These are phyloP conservation scores for Annulohypoxylon truncatum DNA, from an alignment of 2,329 filamentous ascomycete genomes.

Conservation along the genomic window DNA sequence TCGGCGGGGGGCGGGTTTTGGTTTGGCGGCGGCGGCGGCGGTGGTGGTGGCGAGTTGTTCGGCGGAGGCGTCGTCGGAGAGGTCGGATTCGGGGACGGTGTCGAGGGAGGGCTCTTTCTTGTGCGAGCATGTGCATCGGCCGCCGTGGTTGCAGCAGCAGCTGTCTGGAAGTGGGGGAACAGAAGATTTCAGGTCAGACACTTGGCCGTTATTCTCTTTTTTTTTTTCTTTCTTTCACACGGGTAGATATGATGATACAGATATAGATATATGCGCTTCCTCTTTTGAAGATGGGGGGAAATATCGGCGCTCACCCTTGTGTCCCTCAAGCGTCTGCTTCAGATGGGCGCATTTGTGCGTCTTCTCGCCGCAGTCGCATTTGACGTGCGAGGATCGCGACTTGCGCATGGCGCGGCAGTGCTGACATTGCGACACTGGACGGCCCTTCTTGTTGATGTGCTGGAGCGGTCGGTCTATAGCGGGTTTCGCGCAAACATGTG, in stretches of 20 bases:
- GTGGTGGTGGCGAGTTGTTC: slow-evolving; percentile 49
- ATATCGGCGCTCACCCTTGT: slow-evolving; percentile 64
- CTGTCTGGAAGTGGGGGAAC: slow-evolving; percentile 61
- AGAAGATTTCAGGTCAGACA: slow-evolving; percentile 47
- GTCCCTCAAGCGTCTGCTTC: slow-evolving; percentile 67
- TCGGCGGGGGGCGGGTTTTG: slow-evolving; percentile 60
- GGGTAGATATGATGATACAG: not conserved
- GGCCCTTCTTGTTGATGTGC: slow-evolving; percentile 97
- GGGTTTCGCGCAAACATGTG: slow-evolving; percentile 30
- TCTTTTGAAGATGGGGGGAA: slow-evolving; percentile 20
- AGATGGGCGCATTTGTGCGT: slow-evolving; percentile 75
- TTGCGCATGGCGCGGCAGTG: slow-evolving; percentile 98
- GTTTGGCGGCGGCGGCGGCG: slow-evolving; percentile 50
- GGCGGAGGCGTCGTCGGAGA: slow-evolving; percentile 57
- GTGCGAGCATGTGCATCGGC: slow-evolving; percentile 71
- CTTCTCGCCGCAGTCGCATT: slow-evolving; percentile 97
- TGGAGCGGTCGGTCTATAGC: slow-evolving; percentile 84
- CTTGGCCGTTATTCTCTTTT: slow-evolving; percentile 20
- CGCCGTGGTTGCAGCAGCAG: slow-evolving; percentile 77
- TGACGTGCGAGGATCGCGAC: slow-evolving; percentile 92
- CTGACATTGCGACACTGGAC: slow-evolving; percentile 96
- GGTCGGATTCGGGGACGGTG: slow-evolving; percentile 71
- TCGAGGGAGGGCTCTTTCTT: slow-evolving; percentile 73
- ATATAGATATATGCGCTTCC: not conserved
- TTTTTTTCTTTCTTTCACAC: not conserved